Percentiles rank a stretch among this genome's conserved stretches.
phyloP scores from a whole-genome alignment of 2,329 filamentous ascomycete species.

The Exserohilum rostratum region DNA sequence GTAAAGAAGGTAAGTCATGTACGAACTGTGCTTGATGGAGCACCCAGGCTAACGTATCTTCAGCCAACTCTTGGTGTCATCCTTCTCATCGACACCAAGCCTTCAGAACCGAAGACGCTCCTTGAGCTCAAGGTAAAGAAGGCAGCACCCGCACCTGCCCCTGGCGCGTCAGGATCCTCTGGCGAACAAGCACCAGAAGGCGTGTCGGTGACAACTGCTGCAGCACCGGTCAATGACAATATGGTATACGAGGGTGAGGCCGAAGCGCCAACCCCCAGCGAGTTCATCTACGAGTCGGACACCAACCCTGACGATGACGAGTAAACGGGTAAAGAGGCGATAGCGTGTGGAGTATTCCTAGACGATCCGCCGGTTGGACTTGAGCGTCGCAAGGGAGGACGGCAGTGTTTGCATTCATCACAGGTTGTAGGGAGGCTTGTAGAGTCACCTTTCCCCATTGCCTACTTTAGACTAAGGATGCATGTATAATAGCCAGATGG shows the following conservation, averaged over 20 bases:
- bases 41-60: slow-evolving; percentile 23
- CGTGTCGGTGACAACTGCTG: slow-evolving; percentile 74
- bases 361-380: slow-evolving; percentile 34
- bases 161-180: slow-evolving; percentile 50
- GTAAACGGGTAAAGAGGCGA: slow-evolving; percentile 15
- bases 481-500: slow-evolving; percentile 36
- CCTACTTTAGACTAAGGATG: slow-evolving; percentile 28
- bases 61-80: slow-evolving; percentile 93
- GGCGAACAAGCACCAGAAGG: slow-evolving; percentile 42
- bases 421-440: slow-evolving; percentile 30
- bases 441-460: slow-evolving; percentile 35
- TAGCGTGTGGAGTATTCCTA: slow-evolving; percentile 23
- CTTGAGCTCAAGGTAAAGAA: slow-evolving; percentile 95
- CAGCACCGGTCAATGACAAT: slow-evolving; percentile 64
- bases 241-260: slow-evolving; percentile 85
- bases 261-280: slow-evolving; percentile 71
- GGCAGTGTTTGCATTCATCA: slow-evolving; percentile 30
- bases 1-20: slow-evolving; percentile 75
- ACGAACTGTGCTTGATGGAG: neutral
- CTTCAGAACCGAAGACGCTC: slow-evolving; percentile 76
- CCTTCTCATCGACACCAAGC: slow-evolving; percentile 83
- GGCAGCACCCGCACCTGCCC: slow-evolving; percentile 54
- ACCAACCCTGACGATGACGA: slow-evolving; percentile 56
- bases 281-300: slow-evolving; percentile 82
- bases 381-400: slow-evolving; percentile 3